A percentile compares a stretch with the other conserved stretches of the same genome.
Evolutionary conservation across 768 basidiomycete genomes (phyloP).

Genomic region (Mycena floridula): DNA sequence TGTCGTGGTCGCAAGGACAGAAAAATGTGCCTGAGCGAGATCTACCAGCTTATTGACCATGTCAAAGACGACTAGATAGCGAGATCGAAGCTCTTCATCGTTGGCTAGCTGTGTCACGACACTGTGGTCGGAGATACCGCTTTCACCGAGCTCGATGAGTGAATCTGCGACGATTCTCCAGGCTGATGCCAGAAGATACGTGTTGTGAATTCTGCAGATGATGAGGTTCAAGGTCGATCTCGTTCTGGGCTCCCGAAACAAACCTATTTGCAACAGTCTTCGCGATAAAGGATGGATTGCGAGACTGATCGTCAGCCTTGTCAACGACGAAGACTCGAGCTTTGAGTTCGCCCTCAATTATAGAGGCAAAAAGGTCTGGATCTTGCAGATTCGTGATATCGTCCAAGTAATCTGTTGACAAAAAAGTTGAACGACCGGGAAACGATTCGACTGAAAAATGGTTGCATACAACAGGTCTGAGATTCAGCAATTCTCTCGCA

Average conservation of each 20-base stretch:
- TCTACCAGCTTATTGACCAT: constrained; percentile 54
- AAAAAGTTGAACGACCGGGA: neutral
- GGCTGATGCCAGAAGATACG: constrained; percentile 75
- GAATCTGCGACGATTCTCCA: constrained; percentile 70
- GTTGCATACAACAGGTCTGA: constrained; percentile 56
- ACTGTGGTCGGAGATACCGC: constrained; percentile 47
- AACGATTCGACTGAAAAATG: neutral
- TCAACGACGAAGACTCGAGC: constrained; percentile 37
- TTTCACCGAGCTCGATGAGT: constrained; percentile 47
- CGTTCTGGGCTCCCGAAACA: too few relatives aligned
- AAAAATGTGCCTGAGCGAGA: constrained; percentile 58
- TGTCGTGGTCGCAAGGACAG: constrained; percentile 62
- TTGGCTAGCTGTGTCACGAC: constrained; percentile 48
- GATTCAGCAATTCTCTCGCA: constrained; percentile 68
- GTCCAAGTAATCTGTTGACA: constrained; percentile 63
- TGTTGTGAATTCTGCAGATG: constrained; percentile 64
- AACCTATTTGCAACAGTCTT: constrained; percentile 57
- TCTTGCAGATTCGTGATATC: constrained; percentile 66
- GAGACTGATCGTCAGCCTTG: constrained; percentile 20
- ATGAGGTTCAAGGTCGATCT: constrained; percentile 3
- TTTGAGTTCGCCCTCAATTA: constrained; percentile 50
- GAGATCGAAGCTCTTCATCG: constrained; percentile 43
- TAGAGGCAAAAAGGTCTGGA: constrained; percentile 50
- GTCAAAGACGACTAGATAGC: constrained; percentile 61
- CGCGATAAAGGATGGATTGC: constrained; percentile 47